Percentiles rank a stretch among this genome's conserved stretches.
Evolutionary conservation across 768 basidiomycete species (phyloP).

Genomic region (Xerocomus spinulosus): DNA sequence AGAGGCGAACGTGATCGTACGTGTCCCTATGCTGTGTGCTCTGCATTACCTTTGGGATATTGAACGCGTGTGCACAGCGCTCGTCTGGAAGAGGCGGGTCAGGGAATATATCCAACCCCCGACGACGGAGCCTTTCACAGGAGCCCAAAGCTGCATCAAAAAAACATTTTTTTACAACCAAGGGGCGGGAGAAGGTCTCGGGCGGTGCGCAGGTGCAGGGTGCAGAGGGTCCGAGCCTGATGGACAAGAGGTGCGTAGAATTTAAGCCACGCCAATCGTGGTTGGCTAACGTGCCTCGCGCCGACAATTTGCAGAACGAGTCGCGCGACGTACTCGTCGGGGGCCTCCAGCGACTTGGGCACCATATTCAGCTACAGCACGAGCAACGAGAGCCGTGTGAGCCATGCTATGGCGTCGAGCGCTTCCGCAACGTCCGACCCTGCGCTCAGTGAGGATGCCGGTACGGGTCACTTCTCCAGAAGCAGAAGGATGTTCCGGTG

Average conservation of each 20-base stretch:
- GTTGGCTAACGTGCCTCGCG: background rate
- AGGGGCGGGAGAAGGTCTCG: slow-evolving; percentile 5
- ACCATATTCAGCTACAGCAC: background rate
- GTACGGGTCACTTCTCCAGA: background rate
- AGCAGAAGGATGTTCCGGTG: background rate
- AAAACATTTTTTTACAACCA: slow-evolving; percentile 10
- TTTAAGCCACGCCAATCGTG: no score
- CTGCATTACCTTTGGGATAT: background rate
- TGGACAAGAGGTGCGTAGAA: slow-evolving; percentile 10
- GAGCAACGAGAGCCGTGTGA: background rate
- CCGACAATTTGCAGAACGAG: slow-evolving; percentile 5
- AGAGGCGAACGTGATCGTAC: slow-evolving; percentile 17
- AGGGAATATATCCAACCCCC: slow-evolving; percentile 21
- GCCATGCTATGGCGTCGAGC: slow-evolving; percentile 1
- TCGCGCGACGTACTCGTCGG: slow-evolving; percentile 12
- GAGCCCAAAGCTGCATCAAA: background rate
- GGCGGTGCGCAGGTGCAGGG: background rate
- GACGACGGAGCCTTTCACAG: slow-evolving; percentile 8
- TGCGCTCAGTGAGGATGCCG: background rate
- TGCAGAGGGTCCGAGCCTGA: background rate
- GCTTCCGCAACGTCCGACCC: slow-evolving; percentile 1
- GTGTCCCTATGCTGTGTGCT: background rate
- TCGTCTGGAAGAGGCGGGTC: slow-evolving; percentile 27
- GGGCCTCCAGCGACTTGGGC: background rate
- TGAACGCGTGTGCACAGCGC: slow-evolving; percentile 8